Base-by-base conservation (phyloP, 306 rosid species). In the Erythrophleum fordii region DNA sequence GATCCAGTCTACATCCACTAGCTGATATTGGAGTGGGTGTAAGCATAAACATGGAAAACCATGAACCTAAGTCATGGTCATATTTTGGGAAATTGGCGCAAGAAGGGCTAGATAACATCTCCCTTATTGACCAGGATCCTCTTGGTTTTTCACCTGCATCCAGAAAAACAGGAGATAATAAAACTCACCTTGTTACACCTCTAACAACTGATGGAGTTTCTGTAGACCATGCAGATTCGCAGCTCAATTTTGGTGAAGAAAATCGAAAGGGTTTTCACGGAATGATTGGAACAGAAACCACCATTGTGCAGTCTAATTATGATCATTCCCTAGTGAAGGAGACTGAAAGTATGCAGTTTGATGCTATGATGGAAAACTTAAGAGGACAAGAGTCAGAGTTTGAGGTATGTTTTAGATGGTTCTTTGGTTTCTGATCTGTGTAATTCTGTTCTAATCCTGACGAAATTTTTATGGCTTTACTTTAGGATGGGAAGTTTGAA, bases 111-210 rank as follows among this genome's bases (percentile, higher is more conserved):
- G 89, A 81, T 68, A 89, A 87, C 61, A 83, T 88, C 61, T 93
- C 98, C 46, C 94, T 93, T 68, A 93, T 93, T 80, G 98, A 93
- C 66, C 94, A 88, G 84, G 94, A 93, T 87, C 97, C 90, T 81
- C 76, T 78, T 73, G 93, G 84, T 71, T 93, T 84, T 83, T 79
- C 89, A 66, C 80, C 93, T 55, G 81, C 58, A 3, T 72, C 82
- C 41, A 82, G 84, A 77, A 85, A 81, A 20, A 74, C 66, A 66
- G 90, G 79, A 75, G 87, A 61, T 77, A 35, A 73, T 62, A 67
- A 83, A 80, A 84, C 84, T 79, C 85, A 93, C 72, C 89, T 88
- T 71, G 86, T 79, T 77, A 77, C 88, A 17, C 91, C 91, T 80
- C 82, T 83, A 76, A 73, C 87, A 73, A 66, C 93, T 79, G 91